Conservation (phyloP, 2,329 filamentous ascomycete genomes). For the Colletotrichum sp. region DNA sequence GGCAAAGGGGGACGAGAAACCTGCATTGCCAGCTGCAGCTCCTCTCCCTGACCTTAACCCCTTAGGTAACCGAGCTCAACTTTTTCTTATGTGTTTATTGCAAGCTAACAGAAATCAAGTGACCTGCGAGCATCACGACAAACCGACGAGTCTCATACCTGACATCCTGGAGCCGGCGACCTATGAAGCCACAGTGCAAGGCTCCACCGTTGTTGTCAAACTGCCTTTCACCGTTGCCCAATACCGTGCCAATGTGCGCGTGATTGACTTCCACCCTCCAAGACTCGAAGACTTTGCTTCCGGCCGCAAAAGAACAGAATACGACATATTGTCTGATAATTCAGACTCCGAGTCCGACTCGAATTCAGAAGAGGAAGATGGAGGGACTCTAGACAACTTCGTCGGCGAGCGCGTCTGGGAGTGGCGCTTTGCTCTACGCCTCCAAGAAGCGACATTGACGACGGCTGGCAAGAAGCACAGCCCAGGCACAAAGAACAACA, state of each 20-base stretch:
- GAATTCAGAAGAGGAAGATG: slow-evolving; percentile 28
- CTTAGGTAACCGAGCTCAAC: slow-evolving; percentile 26
- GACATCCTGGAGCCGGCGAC: slow-evolving; percentile 43
- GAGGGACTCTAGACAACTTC: slow-evolving; percentile 28
- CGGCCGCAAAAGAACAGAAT: slow-evolving; percentile 49
- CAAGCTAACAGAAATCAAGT: slow-evolving; percentile 35
- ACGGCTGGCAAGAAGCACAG: slow-evolving; percentile 36
- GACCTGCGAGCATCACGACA: slow-evolving; percentile 48
- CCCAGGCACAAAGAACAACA: slow-evolving; percentile 17
- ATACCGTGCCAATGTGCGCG: slow-evolving; percentile 73
- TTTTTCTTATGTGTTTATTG: background rate
- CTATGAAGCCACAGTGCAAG: slow-evolving; percentile 49
- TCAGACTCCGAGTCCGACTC: slow-evolving; percentile 32
- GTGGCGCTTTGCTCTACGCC: slow-evolving; percentile 81
- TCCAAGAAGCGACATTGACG: slow-evolving; percentile 68
- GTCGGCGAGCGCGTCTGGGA: slow-evolving; percentile 62
- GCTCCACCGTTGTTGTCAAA: slow-evolving; percentile 35
- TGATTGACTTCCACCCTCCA: slow-evolving; percentile 80
- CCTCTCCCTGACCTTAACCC: slow-evolving; percentile 33
- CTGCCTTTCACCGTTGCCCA: slow-evolving; percentile 78
- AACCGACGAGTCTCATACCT: slow-evolving; percentile 37
- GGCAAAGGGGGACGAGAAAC: slow-evolving; percentile 26
- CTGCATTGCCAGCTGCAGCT: slow-evolving; percentile 27
- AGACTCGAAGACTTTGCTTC: slow-evolving; percentile 73
- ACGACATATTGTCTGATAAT: slow-evolving; percentile 53